Evolutionary conservation across 257 asterid species (phyloP).

Genomic region (Primulina tabacum): DNA sequence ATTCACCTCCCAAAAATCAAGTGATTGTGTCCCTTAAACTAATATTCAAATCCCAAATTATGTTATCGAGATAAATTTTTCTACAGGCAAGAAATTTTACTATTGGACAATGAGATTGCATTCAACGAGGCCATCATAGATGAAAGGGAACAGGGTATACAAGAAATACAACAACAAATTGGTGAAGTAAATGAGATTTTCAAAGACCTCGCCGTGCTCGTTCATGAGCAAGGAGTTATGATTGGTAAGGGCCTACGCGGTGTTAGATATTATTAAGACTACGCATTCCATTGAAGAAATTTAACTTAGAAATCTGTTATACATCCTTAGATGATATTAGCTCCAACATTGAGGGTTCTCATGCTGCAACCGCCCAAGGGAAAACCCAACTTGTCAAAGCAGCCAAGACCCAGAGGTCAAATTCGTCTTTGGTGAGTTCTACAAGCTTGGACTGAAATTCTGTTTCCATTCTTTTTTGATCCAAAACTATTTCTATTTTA

Average conservation of each 20-base stretch:
- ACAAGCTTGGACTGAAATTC: background rate
- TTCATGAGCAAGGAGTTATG: constrained; percentile 51
- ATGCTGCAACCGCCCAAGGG: constrained; percentile 44
- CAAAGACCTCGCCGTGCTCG: constrained; percentile 53
- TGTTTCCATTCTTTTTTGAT: background rate
- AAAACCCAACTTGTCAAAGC: constrained; percentile 47
- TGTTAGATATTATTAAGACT: background rate
- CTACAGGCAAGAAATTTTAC: background rate
- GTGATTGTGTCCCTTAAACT: background rate
- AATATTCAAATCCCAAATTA: background rate
- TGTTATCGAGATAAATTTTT: background rate
- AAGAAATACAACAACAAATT: constrained; percentile 51
- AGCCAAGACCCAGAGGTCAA: constrained; percentile 46
- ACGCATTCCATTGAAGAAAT: background rate
- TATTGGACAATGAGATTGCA: constrained; percentile 39
- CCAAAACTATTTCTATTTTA: background rate
- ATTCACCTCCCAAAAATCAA: background rate
- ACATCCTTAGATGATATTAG: constrained; percentile 42
- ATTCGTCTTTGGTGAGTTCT: constrained; percentile 48
- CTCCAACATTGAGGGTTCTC: constrained; percentile 45
- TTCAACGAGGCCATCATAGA: constrained; percentile 55
- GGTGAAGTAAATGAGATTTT: constrained; percentile 58
- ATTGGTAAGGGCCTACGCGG: constrained; percentile 38
- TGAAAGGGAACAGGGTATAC: constrained; percentile 57
- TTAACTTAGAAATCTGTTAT: constrained; percentile 1